Evolutionary conservation across 2,329 filamentous ascomycete genomes (phyloP), one percentile per base, ranked within the genome.

Genomic region (Fusarium luffae): DNA sequence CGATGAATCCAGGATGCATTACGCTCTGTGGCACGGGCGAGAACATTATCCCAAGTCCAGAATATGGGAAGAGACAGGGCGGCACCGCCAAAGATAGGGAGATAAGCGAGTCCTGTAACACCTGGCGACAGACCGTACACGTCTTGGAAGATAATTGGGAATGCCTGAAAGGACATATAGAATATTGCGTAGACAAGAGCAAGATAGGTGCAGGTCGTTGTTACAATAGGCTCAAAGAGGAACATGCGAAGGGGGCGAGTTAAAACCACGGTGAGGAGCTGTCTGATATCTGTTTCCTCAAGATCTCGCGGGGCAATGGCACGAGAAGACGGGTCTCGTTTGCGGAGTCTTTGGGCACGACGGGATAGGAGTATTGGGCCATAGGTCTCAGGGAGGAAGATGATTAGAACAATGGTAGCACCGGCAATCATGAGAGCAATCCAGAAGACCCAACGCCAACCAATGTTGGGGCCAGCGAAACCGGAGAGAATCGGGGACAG

Each of bases 151-250:
- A 93, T 91, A 63, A 90, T 84, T 3, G 89, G 89, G 76, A 90
- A 94, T 4, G 91, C 90, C 77, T 93, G 89, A 72, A 95, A 93
- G 75, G 89, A 93, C 80, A 94, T 92, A 83, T 88, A 87, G 74
- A 87, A 87, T 70, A 87, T 86, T 50, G 82, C 86, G 75, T 93
- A 94, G 34, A 89, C 85, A 28, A 94, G 82, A 34, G 92, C 89
- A 13, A 94, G 83, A 77, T 93, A 94, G 74, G 88, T 76, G 77
- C 90, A 93, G 2, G 86, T 88, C 50, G 89, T 90, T 25, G 89
- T 83, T 10, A 95, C 91, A 51, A 95, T 91, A 50, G 90, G 89
- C 75, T 96, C 93, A 44, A 86, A 89, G 52, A 86, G 46, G 32
- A 91, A 82, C 92, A 95, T 95, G 27, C 90, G 85, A 8, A 94